These are phyloP conservation scores for Porphyridium purpureum DNA, from an alignment of 23 red algal genomes.

Conservation along the genomic window DNA sequence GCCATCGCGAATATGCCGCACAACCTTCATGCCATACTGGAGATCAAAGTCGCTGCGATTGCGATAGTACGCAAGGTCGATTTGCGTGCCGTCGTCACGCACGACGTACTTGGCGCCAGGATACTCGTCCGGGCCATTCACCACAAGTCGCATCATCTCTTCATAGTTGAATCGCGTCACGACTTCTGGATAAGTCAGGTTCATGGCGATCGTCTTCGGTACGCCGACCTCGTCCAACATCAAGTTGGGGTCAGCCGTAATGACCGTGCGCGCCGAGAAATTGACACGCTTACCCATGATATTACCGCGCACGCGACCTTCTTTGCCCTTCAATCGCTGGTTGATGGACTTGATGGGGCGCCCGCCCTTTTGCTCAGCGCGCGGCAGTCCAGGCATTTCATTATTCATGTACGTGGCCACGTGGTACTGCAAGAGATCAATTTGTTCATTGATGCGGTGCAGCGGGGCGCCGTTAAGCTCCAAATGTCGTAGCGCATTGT, in stretches of 20 bases:
- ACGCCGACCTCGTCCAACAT: conserved; percentile 91
- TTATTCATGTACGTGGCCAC: conserved; percentile 99
- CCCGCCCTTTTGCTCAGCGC: conserved; percentile 43
- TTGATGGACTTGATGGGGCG: conserved; percentile 81
- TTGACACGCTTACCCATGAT: conserved; percentile 99
- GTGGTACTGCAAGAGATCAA: conserved; percentile 82
- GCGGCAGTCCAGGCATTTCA: conserved; percentile 59
- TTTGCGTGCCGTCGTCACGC: conserved; percentile 59
- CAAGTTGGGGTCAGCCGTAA: conserved; percentile 91
- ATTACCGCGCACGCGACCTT: conserved; percentile 92
- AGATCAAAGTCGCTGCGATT: conserved; percentile 54
- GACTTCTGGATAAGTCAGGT: conserved; percentile 87
- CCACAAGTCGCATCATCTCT: conserved; percentile 45
- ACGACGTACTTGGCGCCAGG: conserved; percentile 79
- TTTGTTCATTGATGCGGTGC: conserved; percentile 67
- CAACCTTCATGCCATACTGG: conserved; percentile 77
- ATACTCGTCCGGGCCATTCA: conserved; percentile 86
- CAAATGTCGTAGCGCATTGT: conserved; percentile 67
- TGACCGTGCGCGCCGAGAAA: conserved; percentile 95
- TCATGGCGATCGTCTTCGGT: conserved; percentile 70
- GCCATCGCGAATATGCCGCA: conserved; percentile 84
- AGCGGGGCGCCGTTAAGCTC: conserved; percentile 59
- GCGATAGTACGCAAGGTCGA: conserved; percentile 37
- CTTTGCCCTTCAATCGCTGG: conserved; percentile 96
- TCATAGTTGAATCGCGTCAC: conserved; percentile 81